Conservation (phyloP, 2,329 filamentous ascomycete species). For the Fusarium citri region DNA sequence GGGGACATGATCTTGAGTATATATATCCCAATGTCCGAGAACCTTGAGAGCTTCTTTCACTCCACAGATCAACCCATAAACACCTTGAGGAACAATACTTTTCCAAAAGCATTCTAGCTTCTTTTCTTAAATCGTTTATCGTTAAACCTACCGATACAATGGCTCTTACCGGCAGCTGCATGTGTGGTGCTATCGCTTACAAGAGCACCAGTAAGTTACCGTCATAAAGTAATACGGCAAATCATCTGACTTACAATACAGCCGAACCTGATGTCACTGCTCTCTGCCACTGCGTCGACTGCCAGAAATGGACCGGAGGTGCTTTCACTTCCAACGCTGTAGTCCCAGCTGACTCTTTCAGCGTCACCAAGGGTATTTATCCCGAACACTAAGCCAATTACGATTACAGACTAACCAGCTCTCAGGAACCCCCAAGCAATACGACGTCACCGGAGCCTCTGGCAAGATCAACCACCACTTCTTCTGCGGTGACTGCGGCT, state of each 20-base stretch:
- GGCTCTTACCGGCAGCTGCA: constrained; percentile 50
- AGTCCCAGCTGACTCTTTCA: constrained; percentile 59
- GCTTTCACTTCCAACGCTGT: constrained; percentile 66
- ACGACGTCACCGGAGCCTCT: constrained; percentile 59
- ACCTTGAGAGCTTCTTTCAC: constrained; percentile 38
- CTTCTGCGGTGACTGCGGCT: constrained; percentile 66
- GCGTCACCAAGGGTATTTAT: constrained; percentile 60
- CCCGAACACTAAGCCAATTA: not conserved
- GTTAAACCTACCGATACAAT: constrained; percentile 18
- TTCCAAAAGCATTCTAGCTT: constrained; percentile 26
- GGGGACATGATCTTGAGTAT: constrained; percentile 22
- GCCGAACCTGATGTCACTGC: constrained; percentile 57
- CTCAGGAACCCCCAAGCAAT: constrained; percentile 59
- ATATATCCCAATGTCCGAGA: constrained; percentile 37
- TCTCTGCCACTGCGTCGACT: constrained; percentile 65
- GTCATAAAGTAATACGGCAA: not conserved
- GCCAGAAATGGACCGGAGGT: constrained; percentile 67
- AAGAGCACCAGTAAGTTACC: constrained; percentile 49
- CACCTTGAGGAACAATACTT: constrained; percentile 30
- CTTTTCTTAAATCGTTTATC: not conserved
- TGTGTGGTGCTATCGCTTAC: constrained; percentile 52
- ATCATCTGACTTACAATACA: constrained; percentile 32
- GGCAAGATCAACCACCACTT: constrained; percentile 68
- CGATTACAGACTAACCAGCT: not conserved
- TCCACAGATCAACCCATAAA: constrained; percentile 22